Percentiles rank a stretch among this genome's conserved stretches.
These are phyloP conservation scores for Calocybe gangraenosa DNA, from an alignment of 768 basidiomycete genomes.

Conservation along the genomic window DNA sequence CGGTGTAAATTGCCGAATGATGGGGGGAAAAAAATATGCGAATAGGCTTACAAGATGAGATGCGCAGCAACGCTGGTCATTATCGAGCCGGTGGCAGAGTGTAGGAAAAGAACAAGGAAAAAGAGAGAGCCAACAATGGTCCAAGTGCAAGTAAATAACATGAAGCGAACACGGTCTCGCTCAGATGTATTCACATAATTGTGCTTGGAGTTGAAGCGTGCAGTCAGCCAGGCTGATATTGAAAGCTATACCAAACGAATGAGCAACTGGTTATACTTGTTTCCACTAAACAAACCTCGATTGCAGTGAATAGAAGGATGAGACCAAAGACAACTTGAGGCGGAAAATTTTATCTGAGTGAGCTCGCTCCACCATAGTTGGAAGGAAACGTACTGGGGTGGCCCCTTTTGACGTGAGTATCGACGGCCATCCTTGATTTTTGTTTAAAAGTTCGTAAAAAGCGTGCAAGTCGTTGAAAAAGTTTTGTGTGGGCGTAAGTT, in stretches of 20 bases:
- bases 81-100: slow-evolving; percentile 41
- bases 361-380: background rate
- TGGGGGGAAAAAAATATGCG: background rate
- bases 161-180: slow-evolving; percentile 61
- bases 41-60: slow-evolving; percentile 49
- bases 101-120: slow-evolving; percentile 52
- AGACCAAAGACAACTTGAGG: slow-evolving; percentile 46
- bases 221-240: slow-evolving; percentile 69
- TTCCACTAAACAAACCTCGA: slow-evolving; percentile 42
- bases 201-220: slow-evolving; percentile 53
- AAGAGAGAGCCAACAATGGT: slow-evolving; percentile 52
- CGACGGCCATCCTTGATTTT: slow-evolving; percentile 12
- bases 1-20: slow-evolving; percentile 1
- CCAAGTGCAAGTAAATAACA: slow-evolving; percentile 72
- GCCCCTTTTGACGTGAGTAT: slow-evolving; percentile 38
- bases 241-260: slow-evolving; percentile 40
- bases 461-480: no score
- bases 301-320: slow-evolving; percentile 56
- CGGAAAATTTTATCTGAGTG: slow-evolving; percentile 1
- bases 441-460: background rate
- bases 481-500: background rate
- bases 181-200: slow-evolving; percentile 45
- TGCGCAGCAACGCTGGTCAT: slow-evolving; percentile 63
- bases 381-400: slow-evolving; percentile 44
- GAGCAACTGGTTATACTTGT: background rate